These are phyloP conservation scores for Capronia epimyces DNA, from an alignment of 2,329 filamentous ascomycete genomes.

Conservation along the genomic window DNA sequence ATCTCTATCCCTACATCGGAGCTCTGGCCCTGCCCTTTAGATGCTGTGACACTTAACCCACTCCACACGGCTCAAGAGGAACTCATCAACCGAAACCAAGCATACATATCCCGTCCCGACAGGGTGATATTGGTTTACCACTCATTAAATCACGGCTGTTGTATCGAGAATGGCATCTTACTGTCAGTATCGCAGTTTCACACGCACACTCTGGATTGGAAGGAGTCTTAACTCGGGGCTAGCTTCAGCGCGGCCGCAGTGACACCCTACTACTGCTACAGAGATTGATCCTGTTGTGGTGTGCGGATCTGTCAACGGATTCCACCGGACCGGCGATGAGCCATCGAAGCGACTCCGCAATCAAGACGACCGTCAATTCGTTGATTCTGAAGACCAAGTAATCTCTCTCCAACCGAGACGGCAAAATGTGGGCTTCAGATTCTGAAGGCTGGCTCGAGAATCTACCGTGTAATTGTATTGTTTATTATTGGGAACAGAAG, in stretches of 20 bases:
- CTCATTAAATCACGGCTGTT: too few relatives aligned
- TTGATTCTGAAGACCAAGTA: background rate
- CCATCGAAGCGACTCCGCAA: background rate
- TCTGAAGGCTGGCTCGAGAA: too few relatives aligned
- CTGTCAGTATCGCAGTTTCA: too few relatives aligned
- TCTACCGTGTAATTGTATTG: too few relatives aligned
- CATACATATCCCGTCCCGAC: too few relatives aligned
- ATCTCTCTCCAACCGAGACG: background rate
- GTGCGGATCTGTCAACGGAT: background rate
- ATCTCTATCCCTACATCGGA: background rate
- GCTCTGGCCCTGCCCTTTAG: constrained; percentile 2
- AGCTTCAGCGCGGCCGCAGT: background rate
- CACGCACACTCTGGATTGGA: too few relatives aligned
- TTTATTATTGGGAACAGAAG: too few relatives aligned
- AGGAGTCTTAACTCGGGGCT: background rate
- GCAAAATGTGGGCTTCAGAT: too few relatives aligned
- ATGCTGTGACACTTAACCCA: constrained; percentile 3
- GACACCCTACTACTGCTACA: background rate
- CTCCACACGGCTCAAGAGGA: background rate
- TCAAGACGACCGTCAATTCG: background rate
- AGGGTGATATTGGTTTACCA: too few relatives aligned
- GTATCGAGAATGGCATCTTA: too few relatives aligned
- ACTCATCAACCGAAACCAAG: background rate
- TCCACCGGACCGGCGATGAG: background rate
- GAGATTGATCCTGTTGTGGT: background rate